phyloP scores from a whole-genome alignment of 805 yeast genomes.

The Cyberlindnera japonica region DNA sequence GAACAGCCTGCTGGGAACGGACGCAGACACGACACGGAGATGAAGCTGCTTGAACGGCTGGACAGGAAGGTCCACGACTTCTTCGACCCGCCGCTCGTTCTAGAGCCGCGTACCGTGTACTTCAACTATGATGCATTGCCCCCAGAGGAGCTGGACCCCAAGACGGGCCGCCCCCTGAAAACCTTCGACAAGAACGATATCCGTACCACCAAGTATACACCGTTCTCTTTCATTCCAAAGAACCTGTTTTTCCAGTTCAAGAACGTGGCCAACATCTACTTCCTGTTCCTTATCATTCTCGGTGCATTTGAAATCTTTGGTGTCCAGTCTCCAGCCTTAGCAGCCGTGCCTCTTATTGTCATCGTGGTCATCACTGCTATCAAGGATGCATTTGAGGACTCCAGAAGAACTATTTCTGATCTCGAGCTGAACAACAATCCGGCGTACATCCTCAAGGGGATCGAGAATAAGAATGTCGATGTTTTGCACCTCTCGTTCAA shows the following conservation, averaged over 20 bases:
- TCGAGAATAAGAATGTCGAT: constrained; percentile 54
- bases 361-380: constrained; percentile 72
- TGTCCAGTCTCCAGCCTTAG: constrained; percentile 71
- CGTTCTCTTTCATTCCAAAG: constrained; percentile 82
- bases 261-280: constrained; percentile 88
- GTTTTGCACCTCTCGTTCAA: constrained; percentile 39
- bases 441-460: constrained; percentile 58
- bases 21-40: too few species aligned
- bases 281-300: constrained; percentile 70
- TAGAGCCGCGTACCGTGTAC: constrained; percentile 17
- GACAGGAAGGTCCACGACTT: constrained; percentile 8
- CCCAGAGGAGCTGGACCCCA: constrained; percentile 11
- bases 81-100: constrained; percentile 16
- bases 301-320: constrained; percentile 79
- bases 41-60: constrained; percentile 4
- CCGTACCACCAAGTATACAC: constrained; percentile 93
- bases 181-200: constrained; percentile 56
- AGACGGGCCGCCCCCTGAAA: constrained; percentile 13
- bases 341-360: constrained; percentile 76
- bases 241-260: constrained; percentile 76
- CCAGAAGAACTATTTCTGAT: constrained; percentile 67
- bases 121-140: constrained; percentile 18
- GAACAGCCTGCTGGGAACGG: too few species aligned
- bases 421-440: constrained; percentile 71
- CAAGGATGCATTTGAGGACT: constrained; percentile 80